phyloP scores from a whole-genome alignment of 805 yeast genomes.

The Cyberlindnera meyerae region DNA sequence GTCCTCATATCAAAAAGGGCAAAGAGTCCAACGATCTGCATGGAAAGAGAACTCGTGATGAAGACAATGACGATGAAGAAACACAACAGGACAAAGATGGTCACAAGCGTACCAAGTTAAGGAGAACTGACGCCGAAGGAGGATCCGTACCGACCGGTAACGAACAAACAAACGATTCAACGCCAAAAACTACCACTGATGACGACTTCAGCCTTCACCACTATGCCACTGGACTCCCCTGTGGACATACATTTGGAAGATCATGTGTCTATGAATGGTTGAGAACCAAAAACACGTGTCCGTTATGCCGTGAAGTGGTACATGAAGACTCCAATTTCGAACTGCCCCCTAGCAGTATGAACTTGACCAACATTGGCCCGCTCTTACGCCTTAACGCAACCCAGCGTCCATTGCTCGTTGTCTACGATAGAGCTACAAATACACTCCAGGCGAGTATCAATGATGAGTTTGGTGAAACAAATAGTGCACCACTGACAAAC shows the following conservation, averaged over 20 bases:
- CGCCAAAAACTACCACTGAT: too few species aligned
- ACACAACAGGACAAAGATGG: too few species aligned
- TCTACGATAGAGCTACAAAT: constrained; percentile 17
- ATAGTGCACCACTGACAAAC: too few species aligned
- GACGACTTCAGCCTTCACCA: constrained; percentile 40
- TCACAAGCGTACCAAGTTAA: neutral
- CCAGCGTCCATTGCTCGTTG: constrained; percentile 17
- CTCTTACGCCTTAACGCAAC: constrained; percentile 12
- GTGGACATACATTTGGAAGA: constrained; percentile 83
- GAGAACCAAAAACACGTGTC: constrained; percentile 46
- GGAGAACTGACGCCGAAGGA: too few species aligned
- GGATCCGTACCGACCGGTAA: too few species aligned
- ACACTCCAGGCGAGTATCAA: constrained; percentile 3
- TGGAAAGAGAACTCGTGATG: constrained; percentile 20
- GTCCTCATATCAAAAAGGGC: constrained; percentile 16
- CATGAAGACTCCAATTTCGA: constrained; percentile 12
- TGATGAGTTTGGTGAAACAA: too few species aligned
- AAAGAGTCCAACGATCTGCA: constrained; percentile 24
- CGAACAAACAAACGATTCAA: too few species aligned
- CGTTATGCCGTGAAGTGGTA: constrained; percentile 65
- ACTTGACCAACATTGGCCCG: constrained; percentile 18
- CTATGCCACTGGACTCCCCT: constrained; percentile 69
- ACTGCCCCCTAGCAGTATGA: constrained; percentile 18
- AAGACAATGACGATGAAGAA: constrained; percentile 15
- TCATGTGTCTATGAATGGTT: constrained; percentile 87